Conservation (phyloP, 495 filamentous ascomycete genomes). For the Aspergillus bertholletiae region DNA sequence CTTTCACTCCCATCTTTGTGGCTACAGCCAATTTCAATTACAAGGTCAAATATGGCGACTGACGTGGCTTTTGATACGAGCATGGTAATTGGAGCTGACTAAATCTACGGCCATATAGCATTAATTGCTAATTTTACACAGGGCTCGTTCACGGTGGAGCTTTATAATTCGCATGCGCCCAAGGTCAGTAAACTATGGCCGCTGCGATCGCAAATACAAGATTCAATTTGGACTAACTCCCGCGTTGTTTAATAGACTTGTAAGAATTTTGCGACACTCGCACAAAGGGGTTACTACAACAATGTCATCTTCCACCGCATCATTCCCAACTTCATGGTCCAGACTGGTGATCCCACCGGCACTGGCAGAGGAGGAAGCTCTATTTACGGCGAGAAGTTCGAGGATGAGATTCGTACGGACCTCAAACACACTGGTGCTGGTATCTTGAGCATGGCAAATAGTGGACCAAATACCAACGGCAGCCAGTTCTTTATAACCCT, state of each 20-base stretch:
- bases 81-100: conserved; percentile 52
- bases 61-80: conserved; percentile 75
- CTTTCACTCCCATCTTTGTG: not conserved
- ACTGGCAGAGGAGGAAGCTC: conserved; percentile 87
- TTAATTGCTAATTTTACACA: conserved; percentile 26
- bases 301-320: conserved; percentile 85
- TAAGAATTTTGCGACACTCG: conserved; percentile 81
- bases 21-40: not conserved
- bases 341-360: conserved; percentile 93
- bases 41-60: conserved; percentile 56
- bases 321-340: conserved; percentile 95
- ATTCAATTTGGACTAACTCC: conserved; percentile 10
- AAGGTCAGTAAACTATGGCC: conserved; percentile 40
- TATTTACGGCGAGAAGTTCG: conserved; percentile 94
- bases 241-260: conserved; percentile 56
- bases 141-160: conserved; percentile 84
- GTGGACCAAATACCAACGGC: conserved; percentile 90
- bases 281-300: conserved; percentile 82
- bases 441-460: conserved; percentile 93
- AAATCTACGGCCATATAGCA: not conserved
- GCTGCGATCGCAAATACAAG: not conserved
- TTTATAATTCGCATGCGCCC: conserved; percentile 79
- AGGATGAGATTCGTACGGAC: conserved; percentile 74
- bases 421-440: conserved; percentile 95
- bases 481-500: conserved; percentile 86